A percentile compares a stretch with the other conserved stretches of the same genome.
Evolutionary conservation across 2,329 filamentous ascomycete species (phyloP).

Genomic region (Diaporthe sp.): DNA sequence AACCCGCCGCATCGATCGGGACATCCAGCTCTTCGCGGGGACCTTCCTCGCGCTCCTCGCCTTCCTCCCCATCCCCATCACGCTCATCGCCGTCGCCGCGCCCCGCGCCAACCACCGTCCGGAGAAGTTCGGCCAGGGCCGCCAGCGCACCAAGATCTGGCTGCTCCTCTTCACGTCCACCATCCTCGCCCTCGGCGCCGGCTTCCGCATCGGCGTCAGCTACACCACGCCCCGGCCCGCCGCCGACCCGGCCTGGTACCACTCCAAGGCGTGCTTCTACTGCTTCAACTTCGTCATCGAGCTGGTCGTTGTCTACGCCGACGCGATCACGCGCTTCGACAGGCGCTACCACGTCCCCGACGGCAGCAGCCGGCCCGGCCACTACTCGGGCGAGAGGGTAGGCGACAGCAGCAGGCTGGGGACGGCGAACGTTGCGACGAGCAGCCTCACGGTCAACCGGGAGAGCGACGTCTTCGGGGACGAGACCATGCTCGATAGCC

Average conservation of each 20-base stretch:
- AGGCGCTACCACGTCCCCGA: conserved; percentile 72
- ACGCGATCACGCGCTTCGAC: conserved; percentile 78
- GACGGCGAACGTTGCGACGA: background rate
- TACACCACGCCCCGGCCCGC: conserved; percentile 64
- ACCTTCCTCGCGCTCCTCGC: conserved; percentile 75
- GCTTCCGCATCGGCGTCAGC: conserved; percentile 73
- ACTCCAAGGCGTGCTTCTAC: conserved; percentile 82
- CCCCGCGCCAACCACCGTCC: conserved; percentile 49
- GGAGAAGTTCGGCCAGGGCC: conserved; percentile 77
- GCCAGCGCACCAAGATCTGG: conserved; percentile 74
- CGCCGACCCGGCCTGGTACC: conserved; percentile 75
- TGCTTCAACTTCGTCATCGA: conserved; percentile 84
- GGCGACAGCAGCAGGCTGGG: background rate
- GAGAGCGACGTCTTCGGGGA: conserved; percentile 45
- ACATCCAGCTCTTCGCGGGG: conserved; percentile 73
- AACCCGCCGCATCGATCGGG: conserved; percentile 66
- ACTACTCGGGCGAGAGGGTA: conserved; percentile 36
- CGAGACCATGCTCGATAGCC: conserved; percentile 27
- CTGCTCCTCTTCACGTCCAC: conserved; percentile 71
- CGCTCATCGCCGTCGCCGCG: conserved; percentile 64
- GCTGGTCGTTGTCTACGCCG: conserved; percentile 76
- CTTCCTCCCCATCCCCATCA: conserved; percentile 74
- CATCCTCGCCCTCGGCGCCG: conserved; percentile 77
- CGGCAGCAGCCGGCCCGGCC: conserved; percentile 41
- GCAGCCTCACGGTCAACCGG: conserved; percentile 42